Evolutionary conservation across 805 yeast genomes (phyloP).

Genomic region (Metschnikowia kunwiensis): DNA sequence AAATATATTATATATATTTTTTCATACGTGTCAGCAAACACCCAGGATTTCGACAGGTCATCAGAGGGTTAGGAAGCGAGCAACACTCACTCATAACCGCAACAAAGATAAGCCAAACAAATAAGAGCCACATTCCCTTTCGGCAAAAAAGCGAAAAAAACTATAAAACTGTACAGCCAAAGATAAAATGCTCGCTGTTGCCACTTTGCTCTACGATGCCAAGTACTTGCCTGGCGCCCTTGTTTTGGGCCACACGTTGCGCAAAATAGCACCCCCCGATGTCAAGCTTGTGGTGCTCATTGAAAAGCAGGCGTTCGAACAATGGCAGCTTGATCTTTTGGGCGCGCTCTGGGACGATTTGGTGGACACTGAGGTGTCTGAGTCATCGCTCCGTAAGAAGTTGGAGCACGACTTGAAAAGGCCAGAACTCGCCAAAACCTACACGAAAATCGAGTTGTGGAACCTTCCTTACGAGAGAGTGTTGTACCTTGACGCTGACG

Average conservation of each 20-base stretch:
- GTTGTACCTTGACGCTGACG: constrained; percentile 21
- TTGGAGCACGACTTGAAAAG: constrained; percentile 31
- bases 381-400: constrained; percentile 25
- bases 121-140: no score
- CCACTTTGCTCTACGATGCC: constrained; percentile 40
- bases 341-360: constrained; percentile 28
- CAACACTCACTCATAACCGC: no score
- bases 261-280: constrained; percentile 10
- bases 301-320: constrained; percentile 27
- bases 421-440: constrained; percentile 20
- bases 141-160: no score
- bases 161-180: constrained; percentile 56
- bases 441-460: constrained; percentile 21
- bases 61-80: no score
- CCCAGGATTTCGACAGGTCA: no score
- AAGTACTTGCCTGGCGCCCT: constrained; percentile 58
- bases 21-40: no score
- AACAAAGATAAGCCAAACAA: no score
- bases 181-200: constrained; percentile 23
- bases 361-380: constrained; percentile 26
- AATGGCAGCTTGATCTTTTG: constrained; percentile 28
- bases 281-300: constrained; percentile 32
- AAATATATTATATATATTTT: no score
- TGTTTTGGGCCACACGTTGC: constrained; percentile 41
- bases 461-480: constrained; percentile 18